Evolutionary conservation across 2,329 filamentous ascomycete genomes (phyloP).

Genomic region (Pseudogymnoascus sp.): DNA sequence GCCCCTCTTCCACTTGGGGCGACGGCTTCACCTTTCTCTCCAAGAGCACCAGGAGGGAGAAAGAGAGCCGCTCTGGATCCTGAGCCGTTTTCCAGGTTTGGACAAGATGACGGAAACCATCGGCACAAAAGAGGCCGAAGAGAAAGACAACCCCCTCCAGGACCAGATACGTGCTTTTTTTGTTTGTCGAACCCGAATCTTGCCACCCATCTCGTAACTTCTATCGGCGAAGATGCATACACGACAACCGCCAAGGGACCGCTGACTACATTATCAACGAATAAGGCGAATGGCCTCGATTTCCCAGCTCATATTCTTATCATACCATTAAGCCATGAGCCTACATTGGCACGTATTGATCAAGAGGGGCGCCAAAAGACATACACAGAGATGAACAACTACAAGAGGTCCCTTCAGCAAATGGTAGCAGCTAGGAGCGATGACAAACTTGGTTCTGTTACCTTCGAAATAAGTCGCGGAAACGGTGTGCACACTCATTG

Average conservation of each 20-base stretch:
- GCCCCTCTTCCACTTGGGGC: conserved; percentile 57
- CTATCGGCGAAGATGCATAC: conserved; percentile 80
- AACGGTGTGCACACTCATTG: conserved; percentile 84
- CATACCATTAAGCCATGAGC: conserved; percentile 74
- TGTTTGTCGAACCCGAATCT: conserved; percentile 82
- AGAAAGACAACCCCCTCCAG: conserved; percentile 49
- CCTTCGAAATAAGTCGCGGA: conserved; percentile 82
- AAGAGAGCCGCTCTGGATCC: conserved; percentile 34
- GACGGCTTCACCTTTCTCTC: conserved; percentile 65
- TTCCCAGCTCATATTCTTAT: conserved; percentile 87
- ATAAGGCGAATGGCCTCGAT: conserved; percentile 51
- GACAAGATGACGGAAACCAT: conserved; percentile 35
- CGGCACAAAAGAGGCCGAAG: conserved; percentile 39
- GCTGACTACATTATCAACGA: conserved; percentile 63
- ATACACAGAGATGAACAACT: conserved; percentile 73
- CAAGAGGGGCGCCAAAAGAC: conserved; percentile 47
- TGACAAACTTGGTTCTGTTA: conserved; percentile 67
- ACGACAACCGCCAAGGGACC: conserved; percentile 89
- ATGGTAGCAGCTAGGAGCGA: conserved; percentile 58
- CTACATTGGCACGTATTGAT: conserved; percentile 63
- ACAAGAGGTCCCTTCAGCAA: conserved; percentile 65
- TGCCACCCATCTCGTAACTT: conserved; percentile 79
- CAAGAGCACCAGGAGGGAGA: conserved; percentile 48
- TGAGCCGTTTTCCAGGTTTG: conserved; percentile 46
- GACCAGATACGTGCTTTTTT: conserved; percentile 84